Conservation (phyloP, 306 rosid species). For the Fragaria vesca region DNA sequence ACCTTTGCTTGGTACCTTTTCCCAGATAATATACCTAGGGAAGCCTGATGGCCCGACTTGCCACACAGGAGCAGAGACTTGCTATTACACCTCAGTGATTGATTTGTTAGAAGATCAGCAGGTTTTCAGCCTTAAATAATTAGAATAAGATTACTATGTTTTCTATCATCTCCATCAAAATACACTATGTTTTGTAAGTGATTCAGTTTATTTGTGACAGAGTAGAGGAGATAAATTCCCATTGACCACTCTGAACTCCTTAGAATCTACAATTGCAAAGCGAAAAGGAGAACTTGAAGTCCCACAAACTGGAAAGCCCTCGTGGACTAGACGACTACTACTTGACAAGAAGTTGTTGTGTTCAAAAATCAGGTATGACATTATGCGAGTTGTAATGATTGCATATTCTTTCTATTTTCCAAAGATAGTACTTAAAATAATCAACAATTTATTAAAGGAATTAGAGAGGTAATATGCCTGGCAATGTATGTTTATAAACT, state of each 20-base stretch:
- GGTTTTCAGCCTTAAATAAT: constrained; percentile 41
- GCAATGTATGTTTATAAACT: not conserved
- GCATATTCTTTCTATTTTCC: not conserved
- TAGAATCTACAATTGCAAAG: constrained; percentile 65
- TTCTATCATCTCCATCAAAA: constrained; percentile 9
- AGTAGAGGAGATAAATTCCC: constrained; percentile 52
- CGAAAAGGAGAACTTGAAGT: constrained; percentile 61
- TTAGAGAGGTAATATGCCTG: not conserved
- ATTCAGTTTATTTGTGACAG: constrained; percentile 40
- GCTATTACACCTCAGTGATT: constrained; percentile 62
- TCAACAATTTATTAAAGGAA: no score
- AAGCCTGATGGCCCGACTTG: constrained; percentile 96
- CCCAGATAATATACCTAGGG: constrained; percentile 86
- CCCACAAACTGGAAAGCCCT: constrained; percentile 52
- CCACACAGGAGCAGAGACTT: constrained; percentile 88
- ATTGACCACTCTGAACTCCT: constrained; percentile 55
- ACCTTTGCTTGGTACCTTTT: constrained; percentile 24
- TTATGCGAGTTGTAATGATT: not conserved
- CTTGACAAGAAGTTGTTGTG: constrained; percentile 59
- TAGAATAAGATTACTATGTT: not conserved
- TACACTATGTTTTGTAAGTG: constrained; percentile 15
- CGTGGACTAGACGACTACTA: constrained; percentile 77
- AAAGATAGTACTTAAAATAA: not conserved
- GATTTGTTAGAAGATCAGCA: constrained; percentile 51
- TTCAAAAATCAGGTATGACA: constrained; percentile 66